phyloP scores from a whole-genome alignment of 768 basidiomycete genomes.

The Lactarius psammicola region DNA sequence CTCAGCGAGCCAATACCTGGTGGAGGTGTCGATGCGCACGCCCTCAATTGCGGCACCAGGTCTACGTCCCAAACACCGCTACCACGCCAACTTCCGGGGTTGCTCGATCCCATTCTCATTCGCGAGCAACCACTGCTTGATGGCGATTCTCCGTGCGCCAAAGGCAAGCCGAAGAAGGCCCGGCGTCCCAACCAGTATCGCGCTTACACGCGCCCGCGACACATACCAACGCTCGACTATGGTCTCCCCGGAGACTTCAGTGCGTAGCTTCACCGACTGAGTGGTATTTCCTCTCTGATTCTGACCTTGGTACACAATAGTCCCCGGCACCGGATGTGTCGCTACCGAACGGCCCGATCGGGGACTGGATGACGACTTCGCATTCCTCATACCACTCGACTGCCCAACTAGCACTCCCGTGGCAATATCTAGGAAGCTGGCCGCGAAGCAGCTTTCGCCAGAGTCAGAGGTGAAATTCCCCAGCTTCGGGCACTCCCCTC shows the following conservation, averaged over 20 bases:
- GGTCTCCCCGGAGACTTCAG: not conserved
- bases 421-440: not conserved
- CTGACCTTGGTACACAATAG: not conserved
- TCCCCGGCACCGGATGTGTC: not conserved
- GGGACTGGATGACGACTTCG: not conserved
- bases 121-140: not conserved
- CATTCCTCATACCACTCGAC: not conserved
- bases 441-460: not conserved
- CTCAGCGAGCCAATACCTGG: not conserved
- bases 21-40: not conserved
- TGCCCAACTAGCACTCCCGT: not conserved
- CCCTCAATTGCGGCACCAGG: not conserved
- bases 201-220: not conserved
- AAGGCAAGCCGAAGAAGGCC: not conserved
- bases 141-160: not conserved
- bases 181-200: not conserved
- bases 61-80: not conserved
- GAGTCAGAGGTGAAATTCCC: not conserved
- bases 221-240: slow-evolving; percentile 8
- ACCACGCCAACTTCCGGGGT: not conserved
- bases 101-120: not conserved
- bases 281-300: not conserved
- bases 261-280: not conserved
- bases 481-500: not conserved
- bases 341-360: not conserved